Base-by-base conservation (phyloP, 768 basidiomycete genomes). In the Auricularia auricula-judae region DNA sequence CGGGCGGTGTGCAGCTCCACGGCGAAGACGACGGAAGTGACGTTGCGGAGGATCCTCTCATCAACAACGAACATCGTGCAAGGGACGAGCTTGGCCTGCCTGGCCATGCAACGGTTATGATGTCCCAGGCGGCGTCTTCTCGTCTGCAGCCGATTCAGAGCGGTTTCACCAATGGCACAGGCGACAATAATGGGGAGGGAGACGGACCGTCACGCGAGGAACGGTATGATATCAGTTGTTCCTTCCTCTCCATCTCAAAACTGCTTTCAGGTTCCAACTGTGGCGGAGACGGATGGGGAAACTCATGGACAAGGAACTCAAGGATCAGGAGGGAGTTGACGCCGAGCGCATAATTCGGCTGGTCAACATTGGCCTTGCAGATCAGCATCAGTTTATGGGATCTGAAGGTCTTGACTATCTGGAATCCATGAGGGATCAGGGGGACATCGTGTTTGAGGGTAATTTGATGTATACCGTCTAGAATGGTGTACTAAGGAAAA, bases 201-300 rank as follows among this genome's bases (percentile, higher is more conserved):
- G 80, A 78, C 29, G 76, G 76, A 3, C 77, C 73, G 3, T 82
- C 81, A 5, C 80, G 75, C n/a, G 77, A 64, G 35, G n/a, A 43
- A 36, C 21, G 34, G 39, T 23, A 12, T 12, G 39, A 7, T 39
- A 29, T 29, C 23, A 29, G 23, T 29, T 29, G 23, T 29, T 29
- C 23, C 23, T 29, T 29, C 23, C 23, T 29, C 12, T 12, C 8
- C 39, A 12, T 39, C 39, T 39, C 39, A 35, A 23, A 1, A 62
- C 47, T 51, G 21, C 36, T 2, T 58, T 51, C 70, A 94, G 94
- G 72, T 72, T 91, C 56, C 81, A 84, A 67, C 77, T 94, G 35
- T 98, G 95, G 88, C 85, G 93, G 54, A 76, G 81, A 8, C 84
- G 87, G 56, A 78, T 98, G 33, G 88, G 91, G 23, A 80, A 81